phyloP scores from a whole-genome alignment of 2,329 filamentous ascomycete genomes.

The Fusarium sambucinum region DNA sequence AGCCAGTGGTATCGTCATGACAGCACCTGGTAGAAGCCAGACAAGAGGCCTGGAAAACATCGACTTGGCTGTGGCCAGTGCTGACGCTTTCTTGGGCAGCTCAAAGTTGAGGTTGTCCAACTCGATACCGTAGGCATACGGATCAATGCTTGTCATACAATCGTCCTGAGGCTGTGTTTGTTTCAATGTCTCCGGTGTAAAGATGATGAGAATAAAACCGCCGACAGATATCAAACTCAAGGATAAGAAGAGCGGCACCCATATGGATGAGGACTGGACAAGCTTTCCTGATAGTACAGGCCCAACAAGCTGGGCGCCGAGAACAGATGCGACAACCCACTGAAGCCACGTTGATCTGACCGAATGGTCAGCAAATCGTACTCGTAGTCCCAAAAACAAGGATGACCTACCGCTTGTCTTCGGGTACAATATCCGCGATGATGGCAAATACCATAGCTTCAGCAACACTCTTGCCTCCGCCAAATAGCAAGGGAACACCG shows the following conservation, averaged over 20 bases:
- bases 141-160: no score
- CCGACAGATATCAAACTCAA: conserved; percentile 34
- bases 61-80: conserved; percentile 14
- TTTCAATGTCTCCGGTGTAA: conserved; percentile 43
- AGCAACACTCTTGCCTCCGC: conserved; percentile 44
- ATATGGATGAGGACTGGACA: conserved; percentile 29
- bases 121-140: neutral
- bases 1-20: conserved; percentile 41
- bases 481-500: conserved; percentile 41
- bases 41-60: conserved; percentile 39
- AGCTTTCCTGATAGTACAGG: conserved; percentile 37
- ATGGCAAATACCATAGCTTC: conserved; percentile 49
- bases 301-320: conserved; percentile 39
- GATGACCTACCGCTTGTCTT: conserved; percentile 31
- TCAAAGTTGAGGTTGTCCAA: neutral
- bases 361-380: neutral
- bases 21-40: conserved; percentile 43
- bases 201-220: conserved; percentile 28
- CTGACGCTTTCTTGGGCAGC: neutral
- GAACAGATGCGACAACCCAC: conserved; percentile 41
- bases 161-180: neutral
- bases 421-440: conserved; percentile 38
- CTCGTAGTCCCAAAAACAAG: neutral
- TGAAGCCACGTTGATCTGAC: conserved; percentile 46
- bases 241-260: conserved; percentile 41